Evolutionary conservation across 495 filamentous ascomycete genomes (phyloP), one percentile per base, ranked within the genome.

Genomic region (Echria macrotheca): DNA sequence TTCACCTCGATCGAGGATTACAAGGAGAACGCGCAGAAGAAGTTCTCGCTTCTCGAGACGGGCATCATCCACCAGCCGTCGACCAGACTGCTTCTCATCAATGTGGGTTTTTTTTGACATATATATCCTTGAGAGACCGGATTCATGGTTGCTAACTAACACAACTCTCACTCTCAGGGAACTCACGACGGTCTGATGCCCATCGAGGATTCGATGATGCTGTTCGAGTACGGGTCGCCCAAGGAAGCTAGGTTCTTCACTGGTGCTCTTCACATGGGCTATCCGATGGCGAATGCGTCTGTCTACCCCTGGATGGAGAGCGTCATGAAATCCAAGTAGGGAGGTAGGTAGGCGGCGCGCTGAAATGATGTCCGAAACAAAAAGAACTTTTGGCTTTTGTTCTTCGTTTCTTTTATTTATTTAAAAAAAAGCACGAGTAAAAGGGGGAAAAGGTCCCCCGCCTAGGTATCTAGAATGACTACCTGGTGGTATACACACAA

Each of bases 171-270:
- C 52, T 21, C 29, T 2, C 24, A 85, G 78, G 84, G 85, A 10
- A 78, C 76, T 7, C 69, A 78, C 26, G 85, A 88, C 51, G 85
- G 83, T 6, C 72, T 89, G 38, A 85, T 87, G 66, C 87, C 86
- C 0, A 85, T 90, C 48, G 85, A 89, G 55, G 86, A 90, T 61
- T 89, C 74, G 50, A 80, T 78, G 60, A 67, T 81, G 54, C 68
- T 80, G 12, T 74, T 87, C 49, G 81, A 85, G 59, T 78, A 88
- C 51, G 86, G 85, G 10, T 73, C 74, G 47, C 80, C 82, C 23
- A 91, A 90, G 70, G 86, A 90, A 63, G 84, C 74, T 0, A 65
- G 71, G 2, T 83, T 85, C 67, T 82, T 82, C 55, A 59, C 72
- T 4, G 75, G 74, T 0, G 70, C 77, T 14, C 63, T 82, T 42